Conservation (phyloP, 2,329 filamentous ascomycete genomes). For the Fusarium avenaceum region DNA sequence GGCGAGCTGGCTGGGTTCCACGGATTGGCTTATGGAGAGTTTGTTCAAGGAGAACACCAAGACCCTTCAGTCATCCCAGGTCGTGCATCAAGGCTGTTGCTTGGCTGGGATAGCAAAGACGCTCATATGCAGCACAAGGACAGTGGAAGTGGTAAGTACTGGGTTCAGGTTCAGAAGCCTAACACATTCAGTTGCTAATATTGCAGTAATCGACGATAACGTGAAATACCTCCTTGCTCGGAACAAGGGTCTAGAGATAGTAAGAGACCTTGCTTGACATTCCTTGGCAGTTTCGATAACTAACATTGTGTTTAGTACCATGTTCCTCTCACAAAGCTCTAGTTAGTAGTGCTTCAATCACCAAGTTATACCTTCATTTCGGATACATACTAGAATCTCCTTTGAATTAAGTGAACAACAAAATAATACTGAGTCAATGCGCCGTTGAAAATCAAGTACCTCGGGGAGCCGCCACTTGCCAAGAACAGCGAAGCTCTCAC, state of each 20-base stretch:
- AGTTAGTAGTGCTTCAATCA: background rate
- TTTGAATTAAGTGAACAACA: constrained; percentile 41
- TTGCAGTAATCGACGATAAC: constrained; percentile 54
- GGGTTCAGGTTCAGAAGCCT: background rate
- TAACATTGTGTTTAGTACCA: constrained; percentile 48
- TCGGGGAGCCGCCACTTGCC: constrained; percentile 37
- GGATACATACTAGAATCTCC: constrained; percentile 17
- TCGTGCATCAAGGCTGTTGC: constrained; percentile 51
- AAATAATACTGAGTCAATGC: constrained; percentile 44
- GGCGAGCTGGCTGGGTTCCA: constrained; percentile 50
- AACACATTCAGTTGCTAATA: background rate
- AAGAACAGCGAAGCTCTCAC: constrained; percentile 32
- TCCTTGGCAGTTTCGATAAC: background rate
- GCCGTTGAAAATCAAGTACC: constrained; percentile 47
- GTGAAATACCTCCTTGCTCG: constrained; percentile 51
- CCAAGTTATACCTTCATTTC: background rate
- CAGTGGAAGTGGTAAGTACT: constrained; percentile 49
- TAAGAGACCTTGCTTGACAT: constrained; percentile 41
- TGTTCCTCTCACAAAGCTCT: constrained; percentile 44
- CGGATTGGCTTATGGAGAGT: constrained; percentile 53
- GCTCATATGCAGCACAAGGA: constrained; percentile 54
- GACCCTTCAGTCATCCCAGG: constrained; percentile 49
- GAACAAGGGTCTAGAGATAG: constrained; percentile 52
- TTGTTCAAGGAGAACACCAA: constrained; percentile 50
- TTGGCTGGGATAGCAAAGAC: constrained; percentile 58